phyloP scores from a whole-genome alignment of 2,329 filamentous ascomycete species.

The Escovopsis sp. region DNA sequence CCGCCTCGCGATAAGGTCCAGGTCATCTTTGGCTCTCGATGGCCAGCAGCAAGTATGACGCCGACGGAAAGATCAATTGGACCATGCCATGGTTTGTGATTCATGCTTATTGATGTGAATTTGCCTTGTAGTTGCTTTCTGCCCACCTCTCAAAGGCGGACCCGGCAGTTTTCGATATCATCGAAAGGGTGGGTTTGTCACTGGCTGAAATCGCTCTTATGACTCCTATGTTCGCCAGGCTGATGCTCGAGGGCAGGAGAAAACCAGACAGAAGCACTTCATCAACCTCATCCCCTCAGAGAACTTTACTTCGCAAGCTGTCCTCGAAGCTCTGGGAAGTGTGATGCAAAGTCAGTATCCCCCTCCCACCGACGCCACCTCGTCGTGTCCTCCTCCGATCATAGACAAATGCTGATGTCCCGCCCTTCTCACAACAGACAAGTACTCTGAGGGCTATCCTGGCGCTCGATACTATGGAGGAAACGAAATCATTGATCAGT shows the following conservation, averaged over 20 bases:
- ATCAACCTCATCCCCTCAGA: constrained; percentile 95
- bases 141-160: constrained; percentile 72
- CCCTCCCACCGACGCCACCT: neutral
- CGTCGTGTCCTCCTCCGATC: constrained; percentile 5
- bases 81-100: neutral
- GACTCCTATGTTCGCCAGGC: neutral
- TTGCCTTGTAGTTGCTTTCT: constrained; percentile 53
- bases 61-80: neutral
- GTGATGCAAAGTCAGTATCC: constrained; percentile 70
- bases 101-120: constrained; percentile 6
- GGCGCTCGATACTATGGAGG: constrained; percentile 94
- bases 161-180: constrained; percentile 72
- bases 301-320: constrained; percentile 89
- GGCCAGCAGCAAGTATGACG: constrained; percentile 43
- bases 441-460: constrained; percentile 97
- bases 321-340: constrained; percentile 81
- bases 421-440: constrained; percentile 42
- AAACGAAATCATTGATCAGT: constrained; percentile 88
- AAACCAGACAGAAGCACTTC: constrained; percentile 90
- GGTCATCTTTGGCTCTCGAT: constrained; percentile 35
- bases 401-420: constrained; percentile 6
- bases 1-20: constrained; percentile 20
- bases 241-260: constrained; percentile 48
- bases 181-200: constrained; percentile 71
- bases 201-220: neutral